Conservation (phyloP, 2,329 filamentous ascomycete species). For the Byssoonygena ceratinophila region DNA sequence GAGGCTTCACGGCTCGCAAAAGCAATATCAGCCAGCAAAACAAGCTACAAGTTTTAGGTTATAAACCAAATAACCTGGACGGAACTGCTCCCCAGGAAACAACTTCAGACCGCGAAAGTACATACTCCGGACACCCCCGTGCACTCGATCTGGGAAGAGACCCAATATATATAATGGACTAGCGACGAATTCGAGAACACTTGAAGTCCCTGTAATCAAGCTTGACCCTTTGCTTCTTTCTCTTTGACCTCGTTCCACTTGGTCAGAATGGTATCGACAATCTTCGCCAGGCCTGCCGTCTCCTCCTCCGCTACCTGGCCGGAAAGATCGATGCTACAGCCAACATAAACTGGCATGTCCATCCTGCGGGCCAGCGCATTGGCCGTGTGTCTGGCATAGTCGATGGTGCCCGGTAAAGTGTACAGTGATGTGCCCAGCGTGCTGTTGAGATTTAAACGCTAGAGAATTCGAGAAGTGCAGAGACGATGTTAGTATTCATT, state of each 20-base stretch:
- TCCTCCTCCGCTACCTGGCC: slow-evolving; percentile 84
- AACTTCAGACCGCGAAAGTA: background rate
- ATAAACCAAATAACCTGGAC: background rate
- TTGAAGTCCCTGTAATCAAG: background rate
- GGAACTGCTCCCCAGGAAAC: background rate
- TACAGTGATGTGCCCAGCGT: slow-evolving; percentile 70
- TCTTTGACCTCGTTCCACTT: slow-evolving; percentile 29
- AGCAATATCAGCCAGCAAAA: background rate
- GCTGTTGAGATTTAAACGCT: slow-evolving; percentile 39
- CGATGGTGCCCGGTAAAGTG: slow-evolving; percentile 59
- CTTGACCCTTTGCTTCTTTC: background rate
- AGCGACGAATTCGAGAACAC: background rate
- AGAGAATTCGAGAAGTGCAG: background rate
- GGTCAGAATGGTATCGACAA: slow-evolving; percentile 58
- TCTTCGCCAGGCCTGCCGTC: slow-evolving; percentile 71
- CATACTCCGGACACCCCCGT: background rate
- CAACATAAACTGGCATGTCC: slow-evolving; percentile 72
- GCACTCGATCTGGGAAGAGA: background rate
- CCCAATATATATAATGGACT: background rate
- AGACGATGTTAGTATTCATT: background rate
- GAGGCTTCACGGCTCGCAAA: background rate
- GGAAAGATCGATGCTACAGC: slow-evolving; percentile 71
- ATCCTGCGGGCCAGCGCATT: slow-evolving; percentile 68
- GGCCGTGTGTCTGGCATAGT: slow-evolving; percentile 77
- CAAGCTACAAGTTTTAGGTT: background rate